Evolutionary conservation across 495 filamentous ascomycete species (phyloP).

Genomic region (Geopyxis carbonaria): DNA sequence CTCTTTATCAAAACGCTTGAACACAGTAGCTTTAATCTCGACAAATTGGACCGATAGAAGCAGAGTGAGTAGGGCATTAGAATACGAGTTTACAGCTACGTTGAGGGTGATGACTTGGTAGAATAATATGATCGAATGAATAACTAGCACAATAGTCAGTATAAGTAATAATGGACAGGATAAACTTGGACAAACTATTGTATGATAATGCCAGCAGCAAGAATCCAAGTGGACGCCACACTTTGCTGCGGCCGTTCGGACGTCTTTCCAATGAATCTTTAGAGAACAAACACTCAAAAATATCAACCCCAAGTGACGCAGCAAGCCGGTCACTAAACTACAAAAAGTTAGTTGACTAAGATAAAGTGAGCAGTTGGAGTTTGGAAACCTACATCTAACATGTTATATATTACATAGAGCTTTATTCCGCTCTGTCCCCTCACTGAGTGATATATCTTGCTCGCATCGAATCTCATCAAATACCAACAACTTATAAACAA

Average conservation of each 20-base stretch:
- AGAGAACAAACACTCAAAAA: constrained; percentile 89
- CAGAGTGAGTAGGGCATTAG: constrained; percentile 82
- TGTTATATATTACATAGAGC: constrained; percentile 95
- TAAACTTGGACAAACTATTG: constrained; percentile 20
- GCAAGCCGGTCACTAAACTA: constrained; percentile 65
- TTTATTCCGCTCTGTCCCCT: constrained; percentile 93
- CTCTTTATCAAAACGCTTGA: constrained; percentile 95
- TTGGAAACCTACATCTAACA: constrained; percentile 48
- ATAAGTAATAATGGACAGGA: constrained; percentile 1
- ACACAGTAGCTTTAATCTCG: constrained; percentile 93
- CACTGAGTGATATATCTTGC: constrained; percentile 96
- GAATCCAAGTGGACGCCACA: constrained; percentile 79
- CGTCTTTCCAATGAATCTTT: constrained; percentile 78
- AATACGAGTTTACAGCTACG: constrained; percentile 96
- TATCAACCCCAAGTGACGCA: constrained; percentile 82
- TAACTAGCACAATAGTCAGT: constrained; percentile 35
- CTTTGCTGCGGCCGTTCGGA: constrained; percentile 74
- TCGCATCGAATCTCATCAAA: constrained; percentile 86
- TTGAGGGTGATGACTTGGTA: constrained; percentile 96
- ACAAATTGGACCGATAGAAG: constrained; percentile 92
- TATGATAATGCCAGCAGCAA: constrained; percentile 77
- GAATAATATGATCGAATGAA: constrained; percentile 74
- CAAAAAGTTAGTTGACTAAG: neutral
- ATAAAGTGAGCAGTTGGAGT: neutral
- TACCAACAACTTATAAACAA: constrained; percentile 68